A percentile compares a stretch with the other conserved stretches of the same genome.
These are phyloP conservation scores for Eutreptiella sp. DNA, from an alignment of 208 protist genomes.

Conservation along the genomic window DNA sequence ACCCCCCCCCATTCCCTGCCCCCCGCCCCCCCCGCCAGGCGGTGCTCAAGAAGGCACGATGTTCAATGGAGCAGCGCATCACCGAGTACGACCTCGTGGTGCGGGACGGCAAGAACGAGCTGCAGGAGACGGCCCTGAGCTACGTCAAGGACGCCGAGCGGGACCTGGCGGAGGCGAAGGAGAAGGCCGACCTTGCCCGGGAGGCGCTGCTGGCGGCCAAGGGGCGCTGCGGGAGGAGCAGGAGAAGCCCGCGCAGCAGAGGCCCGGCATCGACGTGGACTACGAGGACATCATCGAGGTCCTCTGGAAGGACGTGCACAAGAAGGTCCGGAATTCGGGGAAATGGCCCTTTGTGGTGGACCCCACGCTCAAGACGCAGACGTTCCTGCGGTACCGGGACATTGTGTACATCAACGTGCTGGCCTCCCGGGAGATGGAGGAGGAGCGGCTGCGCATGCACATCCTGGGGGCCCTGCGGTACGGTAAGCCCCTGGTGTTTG, in stretches of 20 bases:
- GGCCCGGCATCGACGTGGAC: neutral
- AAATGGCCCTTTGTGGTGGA: slow-evolving; percentile 23
- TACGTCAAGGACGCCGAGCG: slow-evolving; percentile 7
- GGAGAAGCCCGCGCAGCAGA: neutral
- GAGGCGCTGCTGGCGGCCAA: neutral
- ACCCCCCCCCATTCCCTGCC: too few species aligned
- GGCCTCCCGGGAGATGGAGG: slow-evolving; percentile 9
- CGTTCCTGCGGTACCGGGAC: slow-evolving; percentile 21
- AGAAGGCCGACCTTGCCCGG: neutral
- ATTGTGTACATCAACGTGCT: slow-evolving; percentile 13
- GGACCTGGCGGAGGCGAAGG: neutral
- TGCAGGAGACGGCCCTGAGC: slow-evolving; percentile 11
- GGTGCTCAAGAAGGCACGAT: too few species aligned
- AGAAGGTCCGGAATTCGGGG: neutral
- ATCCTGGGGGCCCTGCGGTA: slow-evolving; percentile 18
- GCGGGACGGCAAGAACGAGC: neutral
- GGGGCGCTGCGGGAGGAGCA: neutral
- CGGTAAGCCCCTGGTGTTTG: slow-evolving; percentile 23
- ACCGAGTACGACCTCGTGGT: slow-evolving; percentile 14
- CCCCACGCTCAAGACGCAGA: neutral
- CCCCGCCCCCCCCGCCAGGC: too few species aligned
- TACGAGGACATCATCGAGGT: slow-evolving; percentile 10
- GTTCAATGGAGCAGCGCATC: slow-evolving; percentile 17
- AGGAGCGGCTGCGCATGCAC: neutral
- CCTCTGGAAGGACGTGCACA: neutral